Conservation (phyloP, 176 grass and related monocot species). For the Rhynchospora breviuscula region DNA sequence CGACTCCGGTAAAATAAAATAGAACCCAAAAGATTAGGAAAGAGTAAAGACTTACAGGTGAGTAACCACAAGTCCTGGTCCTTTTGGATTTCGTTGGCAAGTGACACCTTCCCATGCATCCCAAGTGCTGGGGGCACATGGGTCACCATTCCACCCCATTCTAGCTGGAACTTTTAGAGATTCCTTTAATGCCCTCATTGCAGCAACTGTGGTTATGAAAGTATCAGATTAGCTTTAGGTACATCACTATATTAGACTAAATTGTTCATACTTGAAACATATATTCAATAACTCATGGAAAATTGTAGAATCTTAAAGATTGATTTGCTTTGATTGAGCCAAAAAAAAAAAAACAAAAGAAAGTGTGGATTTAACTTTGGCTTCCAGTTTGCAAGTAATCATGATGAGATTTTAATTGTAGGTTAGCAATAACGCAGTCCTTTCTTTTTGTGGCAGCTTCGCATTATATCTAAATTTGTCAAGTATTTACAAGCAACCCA, state of each 20-base stretch:
- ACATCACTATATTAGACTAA: not conserved
- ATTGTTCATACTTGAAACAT: not conserved
- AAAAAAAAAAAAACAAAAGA: not conserved
- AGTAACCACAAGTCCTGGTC: conserved; percentile 74
- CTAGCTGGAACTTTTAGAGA: conserved; percentile 81
- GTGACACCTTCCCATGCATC: conserved; percentile 99
- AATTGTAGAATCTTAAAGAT: not conserved
- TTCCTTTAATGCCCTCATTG: conserved; percentile 81
- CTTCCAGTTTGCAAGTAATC: not conserved
- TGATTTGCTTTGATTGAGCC: not conserved
- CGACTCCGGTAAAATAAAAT: not conserved
- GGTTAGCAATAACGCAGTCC: not conserved
- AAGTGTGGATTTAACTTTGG: not conserved
- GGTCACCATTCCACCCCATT: conserved; percentile 98
- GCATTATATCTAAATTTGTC: not conserved
- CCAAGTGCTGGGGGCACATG: conserved; percentile 75
- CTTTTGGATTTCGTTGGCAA: conserved; percentile 51
- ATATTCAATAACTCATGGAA: not conserved
- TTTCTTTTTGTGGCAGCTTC: not conserved
- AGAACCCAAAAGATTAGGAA: conserved; percentile 1
- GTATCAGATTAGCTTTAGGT: not conserved
- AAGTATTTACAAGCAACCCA: not conserved
- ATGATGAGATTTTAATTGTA: not conserved
- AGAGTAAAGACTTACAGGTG: conserved; percentile 53
- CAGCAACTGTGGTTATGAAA: conserved; percentile 47